Conservation (phyloP, 345 rosid genomes). For the Populus davidiana region DNA sequence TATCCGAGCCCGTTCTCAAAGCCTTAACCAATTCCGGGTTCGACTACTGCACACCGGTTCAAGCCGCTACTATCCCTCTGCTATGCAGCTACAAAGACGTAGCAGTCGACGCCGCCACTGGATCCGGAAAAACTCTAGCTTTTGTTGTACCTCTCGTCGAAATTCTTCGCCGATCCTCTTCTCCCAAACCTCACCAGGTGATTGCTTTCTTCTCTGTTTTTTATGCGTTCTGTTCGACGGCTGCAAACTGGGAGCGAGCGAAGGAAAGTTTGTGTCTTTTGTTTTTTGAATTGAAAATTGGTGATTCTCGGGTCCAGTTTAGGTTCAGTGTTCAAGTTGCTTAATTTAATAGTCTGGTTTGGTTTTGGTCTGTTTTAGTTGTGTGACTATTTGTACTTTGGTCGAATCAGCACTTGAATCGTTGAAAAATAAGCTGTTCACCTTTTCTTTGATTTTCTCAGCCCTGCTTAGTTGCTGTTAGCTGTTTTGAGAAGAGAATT, state of each 20-base stretch:
- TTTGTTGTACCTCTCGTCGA: conserved; percentile 77
- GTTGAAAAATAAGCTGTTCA: not conserved
- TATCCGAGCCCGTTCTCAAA: conserved; percentile 55
- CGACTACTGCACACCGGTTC: conserved; percentile 92
- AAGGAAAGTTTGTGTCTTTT: not conserved
- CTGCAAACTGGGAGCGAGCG: not conserved
- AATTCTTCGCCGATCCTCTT: conserved; percentile 59
- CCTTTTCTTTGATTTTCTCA: not conserved
- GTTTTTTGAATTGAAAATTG: not conserved
- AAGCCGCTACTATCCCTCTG: conserved; percentile 79
- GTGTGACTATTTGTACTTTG: not conserved
- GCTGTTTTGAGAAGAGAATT: not conserved
- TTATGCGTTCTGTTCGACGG: not conserved
- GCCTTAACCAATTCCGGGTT: conserved; percentile 56
- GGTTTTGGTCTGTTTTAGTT: not conserved
- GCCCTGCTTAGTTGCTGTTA: not conserved
- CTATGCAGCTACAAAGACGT: conserved; percentile 88
- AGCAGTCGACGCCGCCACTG: conserved; percentile 92
- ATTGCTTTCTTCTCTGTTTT: not conserved
- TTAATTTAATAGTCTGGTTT: not conserved
- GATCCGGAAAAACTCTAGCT: conserved; percentile 91
- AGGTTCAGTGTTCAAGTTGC: not conserved
- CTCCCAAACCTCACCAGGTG: conserved; percentile 78
- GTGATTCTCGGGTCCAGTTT: not conserved
- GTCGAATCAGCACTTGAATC: not conserved